A percentile compares a stretch with the other conserved stretches of the same genome.
phyloP scores from a whole-genome alignment of 495 filamentous ascomycete genomes.

The Trichocladium uniseriatum region DNA sequence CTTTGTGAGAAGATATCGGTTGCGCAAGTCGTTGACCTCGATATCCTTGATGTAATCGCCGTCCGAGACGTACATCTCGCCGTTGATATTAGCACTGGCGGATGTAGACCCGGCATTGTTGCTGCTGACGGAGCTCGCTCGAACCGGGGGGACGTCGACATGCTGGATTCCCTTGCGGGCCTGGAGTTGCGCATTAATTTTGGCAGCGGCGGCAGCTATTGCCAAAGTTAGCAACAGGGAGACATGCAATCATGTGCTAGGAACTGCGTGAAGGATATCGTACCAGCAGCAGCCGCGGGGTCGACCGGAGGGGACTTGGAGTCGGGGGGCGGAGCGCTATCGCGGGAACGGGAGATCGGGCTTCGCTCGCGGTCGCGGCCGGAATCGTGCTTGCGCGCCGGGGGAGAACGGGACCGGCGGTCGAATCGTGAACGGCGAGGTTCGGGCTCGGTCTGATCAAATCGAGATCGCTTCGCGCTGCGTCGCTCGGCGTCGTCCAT shows the following conservation, averaged over 20 bases:
- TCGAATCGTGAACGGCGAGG: constrained; percentile 72
- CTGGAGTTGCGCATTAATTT: constrained; percentile 86
- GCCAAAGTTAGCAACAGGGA: constrained; percentile 13
- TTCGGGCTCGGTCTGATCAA: constrained; percentile 80
- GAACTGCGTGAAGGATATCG: constrained; percentile 11
- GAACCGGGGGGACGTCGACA: constrained; percentile 86
- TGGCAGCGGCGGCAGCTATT: constrained; percentile 81
- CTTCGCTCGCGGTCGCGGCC: constrained; percentile 75
- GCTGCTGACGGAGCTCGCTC: constrained; percentile 33
- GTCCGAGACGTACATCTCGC: constrained; percentile 86
- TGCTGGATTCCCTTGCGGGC: constrained; percentile 90
- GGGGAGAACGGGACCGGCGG: constrained; percentile 76
- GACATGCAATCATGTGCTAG: neutral
- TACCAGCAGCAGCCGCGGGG: constrained; percentile 83
- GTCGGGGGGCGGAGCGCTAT: constrained; percentile 37
- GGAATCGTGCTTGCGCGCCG: constrained; percentile 45
- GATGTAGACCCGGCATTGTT: constrained; percentile 17
- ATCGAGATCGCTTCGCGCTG: constrained; percentile 73
- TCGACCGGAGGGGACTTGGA: constrained; percentile 44
- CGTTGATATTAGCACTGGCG: constrained; percentile 48
- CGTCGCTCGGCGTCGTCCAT: constrained; percentile 79
- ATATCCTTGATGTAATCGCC: constrained; percentile 98
- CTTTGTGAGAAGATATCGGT: constrained; percentile 96
- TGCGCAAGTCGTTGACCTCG: constrained; percentile 95
- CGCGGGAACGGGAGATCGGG: constrained; percentile 52